Conservation (phyloP, 2,329 filamentous ascomycete genomes). For the Talaromyces sp. region DNA sequence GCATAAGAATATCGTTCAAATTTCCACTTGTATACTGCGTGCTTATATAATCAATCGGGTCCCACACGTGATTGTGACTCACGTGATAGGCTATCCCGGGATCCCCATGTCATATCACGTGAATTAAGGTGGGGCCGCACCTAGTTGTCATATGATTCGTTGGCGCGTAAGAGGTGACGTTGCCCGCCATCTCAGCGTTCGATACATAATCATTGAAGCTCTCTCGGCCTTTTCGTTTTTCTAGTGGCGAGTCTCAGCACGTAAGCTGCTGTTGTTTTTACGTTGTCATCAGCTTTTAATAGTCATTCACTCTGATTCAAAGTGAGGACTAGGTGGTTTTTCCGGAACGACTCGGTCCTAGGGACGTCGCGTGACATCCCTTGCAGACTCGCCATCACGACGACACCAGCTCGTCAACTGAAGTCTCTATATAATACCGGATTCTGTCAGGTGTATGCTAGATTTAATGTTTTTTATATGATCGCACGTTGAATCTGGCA, state of each 20-base stretch:
- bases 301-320: not conserved
- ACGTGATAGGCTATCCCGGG: not conserved
- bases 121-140: not conserved
- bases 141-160: not conserved
- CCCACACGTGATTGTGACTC: not conserved
- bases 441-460: not conserved
- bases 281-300: not conserved
- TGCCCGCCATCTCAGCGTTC: not conserved
- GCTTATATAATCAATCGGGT: not conserved
- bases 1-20: too few relatives aligned
- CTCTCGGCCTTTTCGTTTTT: not conserved
- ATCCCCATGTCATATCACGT: not conserved
- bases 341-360: not conserved
- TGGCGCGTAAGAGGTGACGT: not conserved
- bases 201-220: not conserved
- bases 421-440: not conserved
- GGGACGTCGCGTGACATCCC: not conserved
- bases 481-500: not conserved
- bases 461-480: not conserved
- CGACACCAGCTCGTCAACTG: not conserved
- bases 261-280: not conserved
- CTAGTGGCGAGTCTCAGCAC: not conserved
- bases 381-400: constrained; percentile 1
- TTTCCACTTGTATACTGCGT: not conserved
- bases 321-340: not conserved